phyloP scores from a whole-genome alignment of 805 yeast genomes.

The Starmerella apis region DNA sequence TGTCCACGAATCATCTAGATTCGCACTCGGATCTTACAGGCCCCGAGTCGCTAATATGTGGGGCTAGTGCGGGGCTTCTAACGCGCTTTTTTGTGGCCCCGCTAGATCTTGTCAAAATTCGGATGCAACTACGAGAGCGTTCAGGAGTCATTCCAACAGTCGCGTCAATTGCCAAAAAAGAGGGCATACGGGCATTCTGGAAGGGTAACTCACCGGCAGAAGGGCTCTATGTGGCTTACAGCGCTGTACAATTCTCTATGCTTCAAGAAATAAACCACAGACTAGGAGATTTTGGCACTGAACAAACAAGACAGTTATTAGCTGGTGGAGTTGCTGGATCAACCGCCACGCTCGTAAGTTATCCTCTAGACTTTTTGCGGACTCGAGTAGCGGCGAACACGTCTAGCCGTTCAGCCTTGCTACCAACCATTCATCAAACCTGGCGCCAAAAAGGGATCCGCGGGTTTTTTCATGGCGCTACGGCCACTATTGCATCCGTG shows the following conservation, averaged over 20 bases:
- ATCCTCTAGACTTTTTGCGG: constrained; percentile 83
- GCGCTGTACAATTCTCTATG: constrained; percentile 72
- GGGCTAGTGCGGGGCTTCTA: constrained; percentile 57
- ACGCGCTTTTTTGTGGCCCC: constrained; percentile 64
- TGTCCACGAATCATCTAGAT: constrained; percentile 22
- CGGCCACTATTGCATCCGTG: constrained; percentile 47
- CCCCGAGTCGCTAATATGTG: constrained; percentile 51
- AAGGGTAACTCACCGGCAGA: constrained; percentile 94
- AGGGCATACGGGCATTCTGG: constrained; percentile 77
- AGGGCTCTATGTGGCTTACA: constrained; percentile 70
- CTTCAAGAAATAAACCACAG: constrained; percentile 45
- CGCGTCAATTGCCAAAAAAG: constrained; percentile 41
- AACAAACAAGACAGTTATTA: constrained; percentile 39
- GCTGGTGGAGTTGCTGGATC: constrained; percentile 75
- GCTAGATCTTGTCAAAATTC: constrained; percentile 63
- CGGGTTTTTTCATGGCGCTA: constrained; percentile 44
- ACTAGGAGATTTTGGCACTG: constrained; percentile 16
- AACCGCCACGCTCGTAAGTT: constrained; percentile 59
- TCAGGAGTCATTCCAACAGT: constrained; percentile 29
- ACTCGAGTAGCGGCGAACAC: constrained; percentile 70
- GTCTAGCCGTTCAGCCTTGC: constrained; percentile 14
- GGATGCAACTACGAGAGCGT: constrained; percentile 49
- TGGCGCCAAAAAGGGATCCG: constrained; percentile 35
- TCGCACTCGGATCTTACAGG: constrained; percentile 44
- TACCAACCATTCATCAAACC: constrained; percentile 31